Base-by-base conservation (phyloP, 305 asterid species). In the Fraxinus paxiana region DNA sequence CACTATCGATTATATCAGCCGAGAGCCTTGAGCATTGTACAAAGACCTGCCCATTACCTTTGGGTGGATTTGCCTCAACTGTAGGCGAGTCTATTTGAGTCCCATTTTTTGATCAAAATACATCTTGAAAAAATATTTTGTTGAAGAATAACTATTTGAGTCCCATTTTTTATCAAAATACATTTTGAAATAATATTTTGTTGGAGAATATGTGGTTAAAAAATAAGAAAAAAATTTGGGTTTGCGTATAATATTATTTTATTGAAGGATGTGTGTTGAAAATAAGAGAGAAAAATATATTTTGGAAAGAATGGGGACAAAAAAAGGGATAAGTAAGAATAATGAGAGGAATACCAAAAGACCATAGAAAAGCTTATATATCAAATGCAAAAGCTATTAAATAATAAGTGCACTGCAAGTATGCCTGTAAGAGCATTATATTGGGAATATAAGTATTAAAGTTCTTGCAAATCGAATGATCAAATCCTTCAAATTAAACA, bases 401-500 rank as follows among this genome's bases (percentile, higher is more conserved):
- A 65, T 9, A 26, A 26, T 26, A 61, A 18, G 17, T 65, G n/a
- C 73, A 65, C 30, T 10, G 73, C 9, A 26, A 24, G 17, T 15
- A 65, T 10, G 73, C 73, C 73, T 17, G 18, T 28, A 18, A 30
- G 13, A 76, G 30, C 35, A 26, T 10, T 26, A 17, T 22, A 65
- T 65, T 10, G 67, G 65, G 59, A 24, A 24, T 22, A 2, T 20
- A 20, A 10, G 6, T n/a, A 35, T 17, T 73, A 73, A 41, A n/a
- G 28, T 18, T 15, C 17, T 72, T 72, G 22, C 22, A 6, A n/a
- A 18, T 20, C 26, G 72, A 74, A 77, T 38, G 12, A 48, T 37
- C 76, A 18, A 6, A 76, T 33, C 79, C 54, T 63, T 59, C 67
- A 65, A 80, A 67, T 24, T 17, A 77, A 37, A 75, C 43, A 75